Evolutionary conservation across 306 rosid genomes (phyloP).

Genomic region (Elaeagnus macrophylla): DNA sequence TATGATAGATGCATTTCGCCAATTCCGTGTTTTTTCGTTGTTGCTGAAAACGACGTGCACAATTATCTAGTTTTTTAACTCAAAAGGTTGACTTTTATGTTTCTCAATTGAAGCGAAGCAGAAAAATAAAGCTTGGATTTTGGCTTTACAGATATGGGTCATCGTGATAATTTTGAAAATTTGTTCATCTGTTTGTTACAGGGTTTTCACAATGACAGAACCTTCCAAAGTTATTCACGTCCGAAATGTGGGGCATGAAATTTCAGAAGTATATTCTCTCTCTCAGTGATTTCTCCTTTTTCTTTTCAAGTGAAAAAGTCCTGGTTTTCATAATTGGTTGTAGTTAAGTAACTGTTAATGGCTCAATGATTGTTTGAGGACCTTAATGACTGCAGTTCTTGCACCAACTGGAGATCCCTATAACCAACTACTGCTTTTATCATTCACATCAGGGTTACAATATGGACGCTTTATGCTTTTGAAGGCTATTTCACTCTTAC

Average conservation of each 20-base stretch:
- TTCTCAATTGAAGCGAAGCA: too few relatives aligned
- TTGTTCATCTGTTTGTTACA: constrained; percentile 21
- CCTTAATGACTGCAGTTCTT: too few relatives aligned
- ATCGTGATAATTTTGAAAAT: background rate
- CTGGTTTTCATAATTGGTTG: background rate
- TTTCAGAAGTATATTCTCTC: constrained; percentile 56
- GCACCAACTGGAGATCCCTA: too few relatives aligned
- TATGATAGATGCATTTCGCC: background rate
- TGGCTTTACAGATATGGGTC: too few relatives aligned
- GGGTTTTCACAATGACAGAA: constrained; percentile 66
- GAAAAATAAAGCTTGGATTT: too few relatives aligned
- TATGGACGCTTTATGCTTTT: too few relatives aligned
- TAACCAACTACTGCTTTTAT: too few relatives aligned
- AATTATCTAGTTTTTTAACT: too few relatives aligned
- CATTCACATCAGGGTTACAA: too few relatives aligned
- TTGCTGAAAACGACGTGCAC: background rate
- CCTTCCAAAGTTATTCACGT: constrained; percentile 96
- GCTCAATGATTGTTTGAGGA: background rate
- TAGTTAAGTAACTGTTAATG: background rate
- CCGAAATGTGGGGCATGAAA: constrained; percentile 93
- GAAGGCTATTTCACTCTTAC: too few relatives aligned
- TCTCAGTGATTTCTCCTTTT: constrained; percentile 4
- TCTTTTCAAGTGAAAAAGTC: background rate
- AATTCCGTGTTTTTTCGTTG: background rate
- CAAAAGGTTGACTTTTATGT: too few relatives aligned